Conservation (phyloP, 345 rosid genomes). For the Eucalyptus lansdowneana region DNA sequence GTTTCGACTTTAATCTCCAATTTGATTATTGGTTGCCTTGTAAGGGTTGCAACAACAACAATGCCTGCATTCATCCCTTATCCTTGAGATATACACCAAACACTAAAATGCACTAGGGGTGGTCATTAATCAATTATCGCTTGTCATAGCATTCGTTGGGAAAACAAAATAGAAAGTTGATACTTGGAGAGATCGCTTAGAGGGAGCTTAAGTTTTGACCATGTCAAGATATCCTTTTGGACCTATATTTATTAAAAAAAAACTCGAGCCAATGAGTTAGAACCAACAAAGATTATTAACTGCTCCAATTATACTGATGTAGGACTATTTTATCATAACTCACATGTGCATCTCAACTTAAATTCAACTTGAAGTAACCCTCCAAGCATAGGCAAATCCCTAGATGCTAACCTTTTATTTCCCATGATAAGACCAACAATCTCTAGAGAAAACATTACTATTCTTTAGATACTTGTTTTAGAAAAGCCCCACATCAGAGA, state of each 20-base stretch:
- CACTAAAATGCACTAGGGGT: not conserved
- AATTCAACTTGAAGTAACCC: not conserved
- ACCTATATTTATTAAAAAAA: too few species aligned
- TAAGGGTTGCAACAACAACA: not conserved
- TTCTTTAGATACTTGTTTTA: not conserved
- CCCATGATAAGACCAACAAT: not conserved
- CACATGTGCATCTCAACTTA: not conserved
- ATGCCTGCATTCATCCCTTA: not conserved
- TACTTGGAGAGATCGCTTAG: not conserved
- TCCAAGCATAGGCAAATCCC: not conserved
- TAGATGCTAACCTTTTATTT: not conserved
- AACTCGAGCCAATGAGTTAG: not conserved
- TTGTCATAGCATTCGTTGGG: not conserved
- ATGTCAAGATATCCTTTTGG: not conserved
- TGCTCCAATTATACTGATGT: not conserved
- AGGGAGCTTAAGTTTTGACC: not conserved
- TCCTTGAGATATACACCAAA: not conserved
- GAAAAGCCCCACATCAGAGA: not conserved
- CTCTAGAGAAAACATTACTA: too few species aligned
- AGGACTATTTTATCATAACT: not conserved
- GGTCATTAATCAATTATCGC: not conserved
- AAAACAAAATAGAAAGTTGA: not conserved
- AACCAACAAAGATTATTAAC: not conserved
- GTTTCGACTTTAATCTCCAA: not conserved
- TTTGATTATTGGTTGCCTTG: not conserved